Evolutionary conservation across 2,329 filamentous ascomycete species (phyloP).

Genomic region (Ophiostoma quercus): DNA sequence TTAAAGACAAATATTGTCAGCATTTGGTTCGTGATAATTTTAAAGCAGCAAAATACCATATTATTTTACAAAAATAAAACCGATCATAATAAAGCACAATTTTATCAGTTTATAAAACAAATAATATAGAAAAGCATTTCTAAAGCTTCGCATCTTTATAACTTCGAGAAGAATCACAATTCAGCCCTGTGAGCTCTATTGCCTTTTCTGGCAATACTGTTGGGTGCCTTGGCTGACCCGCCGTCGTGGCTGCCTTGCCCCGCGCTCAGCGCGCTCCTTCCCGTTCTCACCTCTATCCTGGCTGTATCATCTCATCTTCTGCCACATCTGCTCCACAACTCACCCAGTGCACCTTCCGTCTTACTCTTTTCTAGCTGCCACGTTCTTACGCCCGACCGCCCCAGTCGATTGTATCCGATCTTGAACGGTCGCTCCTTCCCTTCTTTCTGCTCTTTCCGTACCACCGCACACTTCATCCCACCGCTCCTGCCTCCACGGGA

Average conservation of each 20-base stretch:
- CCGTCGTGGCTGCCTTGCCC: neutral
- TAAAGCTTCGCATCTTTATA: neutral
- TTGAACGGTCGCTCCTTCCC: slow-evolving; percentile 7
- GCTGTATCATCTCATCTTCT: neutral
- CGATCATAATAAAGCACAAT: too few relatives aligned
- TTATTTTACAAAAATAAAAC: neutral
- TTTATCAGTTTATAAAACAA: neutral
- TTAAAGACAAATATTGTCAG: too few relatives aligned
- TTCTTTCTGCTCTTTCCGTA: neutral
- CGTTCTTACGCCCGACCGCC: neutral
- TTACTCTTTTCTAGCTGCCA: neutral
- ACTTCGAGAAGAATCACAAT: neutral
- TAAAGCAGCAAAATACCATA: too few relatives aligned
- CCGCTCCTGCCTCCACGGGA: neutral
- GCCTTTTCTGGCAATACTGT: neutral
- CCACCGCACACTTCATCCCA: neutral
- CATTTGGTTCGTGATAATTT: neutral
- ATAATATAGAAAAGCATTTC: neutral
- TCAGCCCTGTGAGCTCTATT: neutral
- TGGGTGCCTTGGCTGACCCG: slow-evolving; percentile 4
- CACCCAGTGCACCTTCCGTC: neutral
- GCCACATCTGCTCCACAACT: neutral
- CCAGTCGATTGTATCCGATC: neutral
- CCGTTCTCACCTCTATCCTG: neutral
- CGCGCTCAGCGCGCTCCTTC: slow-evolving; percentile 13